Base-by-base conservation (phyloP, 1,284 basidiomycete genomes). In the Fomitiporia mediterranea region DNA sequence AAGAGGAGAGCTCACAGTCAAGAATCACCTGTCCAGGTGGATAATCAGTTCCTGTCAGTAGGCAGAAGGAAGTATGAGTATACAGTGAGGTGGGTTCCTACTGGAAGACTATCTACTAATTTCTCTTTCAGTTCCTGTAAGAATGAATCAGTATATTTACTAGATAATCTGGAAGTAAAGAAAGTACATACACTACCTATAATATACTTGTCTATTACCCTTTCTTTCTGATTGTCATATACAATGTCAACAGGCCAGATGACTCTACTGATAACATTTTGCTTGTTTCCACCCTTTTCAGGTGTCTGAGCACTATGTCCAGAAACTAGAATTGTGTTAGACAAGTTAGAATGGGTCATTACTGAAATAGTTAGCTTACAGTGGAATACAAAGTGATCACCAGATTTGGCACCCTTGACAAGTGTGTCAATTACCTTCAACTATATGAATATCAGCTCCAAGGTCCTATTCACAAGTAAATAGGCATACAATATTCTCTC, bases 341-440 rank as follows among this genome's bases (percentile, higher is more conserved):
- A 25, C 49, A 25, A 46, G n/a, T n/a, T n/a, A n/a, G n/a, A n/a
- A n/a, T n/a, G n/a, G n/a, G n/a, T n/a, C n/a, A n/a, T n/a, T n/a
- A n/a, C n/a, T n/a, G n/a, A 27, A 11, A n/a, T 3, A 32, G 30
- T 9, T 28, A 8, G 39, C 60, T 56, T 53, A 63, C 61, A 63
- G 40, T 63, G 58, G 38, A 63, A 53, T 23, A 63, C 58, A 42
- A 60, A 61, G n/a, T 47, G 57, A 35, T 63, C 60, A 9, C 60
- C 60, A 35, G 50, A 30, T 21, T 56, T 47, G 2, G 60, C 57
- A 39, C 56, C 52, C 35, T 34, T 32, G 30, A 63, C 56, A 21
- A 63, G 38, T 3, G 57, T 43, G 11, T 57, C 50, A 15, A 61
- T 55, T 4, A 55, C 60, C 30, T 40, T 46, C 21, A 62, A 23